phyloP scores from a whole-genome alignment of 2,329 filamentous ascomycete species.

The Chrysosporium queenslandicum region DNA sequence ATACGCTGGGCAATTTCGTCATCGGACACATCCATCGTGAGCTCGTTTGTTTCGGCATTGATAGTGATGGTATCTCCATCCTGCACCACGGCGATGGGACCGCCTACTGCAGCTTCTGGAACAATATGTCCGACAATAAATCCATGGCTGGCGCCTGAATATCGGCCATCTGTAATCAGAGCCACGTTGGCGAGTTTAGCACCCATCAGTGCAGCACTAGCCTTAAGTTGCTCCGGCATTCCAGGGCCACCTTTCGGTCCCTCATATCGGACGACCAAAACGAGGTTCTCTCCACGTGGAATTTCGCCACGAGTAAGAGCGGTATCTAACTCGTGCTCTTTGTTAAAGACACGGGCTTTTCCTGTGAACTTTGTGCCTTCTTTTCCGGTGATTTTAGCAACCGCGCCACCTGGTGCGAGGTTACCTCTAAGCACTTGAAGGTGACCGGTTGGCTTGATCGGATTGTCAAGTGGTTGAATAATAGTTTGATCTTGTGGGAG shows the following conservation, averaged over 20 bases:
- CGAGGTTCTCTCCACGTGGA: constrained; percentile 66
- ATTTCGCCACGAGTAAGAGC: constrained; percentile 64
- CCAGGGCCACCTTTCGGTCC: constrained; percentile 87
- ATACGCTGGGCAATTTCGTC: constrained; percentile 59
- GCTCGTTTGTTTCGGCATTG: constrained; percentile 64
- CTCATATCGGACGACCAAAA: constrained; percentile 85
- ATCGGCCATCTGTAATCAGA: constrained; percentile 72
- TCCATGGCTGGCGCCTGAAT: constrained; percentile 66
- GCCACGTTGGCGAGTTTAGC: constrained; percentile 79
- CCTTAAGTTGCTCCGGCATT: constrained; percentile 87
- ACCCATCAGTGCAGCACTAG: constrained; percentile 84
- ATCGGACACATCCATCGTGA: constrained; percentile 61
- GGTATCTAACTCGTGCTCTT: constrained; percentile 66
- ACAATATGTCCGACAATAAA: constrained; percentile 93
- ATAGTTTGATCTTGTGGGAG: constrained; percentile 71
- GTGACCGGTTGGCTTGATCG: constrained; percentile 79
- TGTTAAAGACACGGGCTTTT: constrained; percentile 73
- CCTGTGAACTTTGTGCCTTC: constrained; percentile 77
- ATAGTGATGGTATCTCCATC: constrained; percentile 75
- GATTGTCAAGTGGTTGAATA: constrained; percentile 68
- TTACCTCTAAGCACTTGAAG: constrained; percentile 82
- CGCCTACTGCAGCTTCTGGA: constrained; percentile 75
- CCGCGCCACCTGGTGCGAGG: constrained; percentile 75
- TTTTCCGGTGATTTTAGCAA: constrained; percentile 94
- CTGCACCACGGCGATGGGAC: constrained; percentile 70